Percentiles rank a stretch among this genome's conserved stretches.
Evolutionary conservation across 805 yeast species (phyloP).

Genomic region (Saccharomyces paradoxus): DNA sequence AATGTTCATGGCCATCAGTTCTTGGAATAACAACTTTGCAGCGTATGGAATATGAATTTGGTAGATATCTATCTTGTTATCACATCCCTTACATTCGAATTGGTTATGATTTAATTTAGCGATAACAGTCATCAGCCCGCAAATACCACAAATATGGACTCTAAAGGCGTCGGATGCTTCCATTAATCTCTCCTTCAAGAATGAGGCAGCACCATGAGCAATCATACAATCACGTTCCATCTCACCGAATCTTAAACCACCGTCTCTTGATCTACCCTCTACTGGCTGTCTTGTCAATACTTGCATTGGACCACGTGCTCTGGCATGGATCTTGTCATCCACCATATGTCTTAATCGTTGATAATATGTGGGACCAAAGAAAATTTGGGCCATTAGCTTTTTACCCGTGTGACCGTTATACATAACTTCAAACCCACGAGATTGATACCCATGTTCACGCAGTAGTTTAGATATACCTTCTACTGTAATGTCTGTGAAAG

Average conservation of each 20-base stretch:
- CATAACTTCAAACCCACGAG: slow-evolving; percentile 98
- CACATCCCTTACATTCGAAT: slow-evolving; percentile 97
- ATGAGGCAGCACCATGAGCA: slow-evolving; percentile 99
- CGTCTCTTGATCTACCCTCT: slow-evolving; percentile 98
- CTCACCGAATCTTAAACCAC: slow-evolving; percentile 98
- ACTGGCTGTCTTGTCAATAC: slow-evolving; percentile 97
- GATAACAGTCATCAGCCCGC: slow-evolving; percentile 96
- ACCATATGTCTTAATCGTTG: slow-evolving; percentile 99
- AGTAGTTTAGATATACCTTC: slow-evolving; percentile 89
- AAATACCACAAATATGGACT: slow-evolving; percentile 95
- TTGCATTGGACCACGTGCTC: slow-evolving; percentile 98
- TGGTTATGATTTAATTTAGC: slow-evolving; percentile 96
- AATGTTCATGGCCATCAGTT: slow-evolving; percentile 98
- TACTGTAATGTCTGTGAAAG: slow-evolving; percentile 96
- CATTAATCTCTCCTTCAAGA: slow-evolving; percentile 95
- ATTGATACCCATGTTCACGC: slow-evolving; percentile 93
- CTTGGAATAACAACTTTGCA: slow-evolving; percentile 95
- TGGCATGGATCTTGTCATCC: slow-evolving; percentile 96
- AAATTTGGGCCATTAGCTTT: slow-evolving; percentile 94
- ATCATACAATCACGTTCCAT: slow-evolving; percentile 99
- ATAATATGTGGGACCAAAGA: slow-evolving; percentile 99
- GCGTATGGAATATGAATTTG: slow-evolving; percentile 98
- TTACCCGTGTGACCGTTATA: slow-evolving; percentile 98
- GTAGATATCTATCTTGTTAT: slow-evolving; percentile 94
- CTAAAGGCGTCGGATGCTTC: slow-evolving; percentile 98